Base-by-base conservation (phyloP, 805 yeast genomes). In the Vanderwaltozyma yarrowii region DNA sequence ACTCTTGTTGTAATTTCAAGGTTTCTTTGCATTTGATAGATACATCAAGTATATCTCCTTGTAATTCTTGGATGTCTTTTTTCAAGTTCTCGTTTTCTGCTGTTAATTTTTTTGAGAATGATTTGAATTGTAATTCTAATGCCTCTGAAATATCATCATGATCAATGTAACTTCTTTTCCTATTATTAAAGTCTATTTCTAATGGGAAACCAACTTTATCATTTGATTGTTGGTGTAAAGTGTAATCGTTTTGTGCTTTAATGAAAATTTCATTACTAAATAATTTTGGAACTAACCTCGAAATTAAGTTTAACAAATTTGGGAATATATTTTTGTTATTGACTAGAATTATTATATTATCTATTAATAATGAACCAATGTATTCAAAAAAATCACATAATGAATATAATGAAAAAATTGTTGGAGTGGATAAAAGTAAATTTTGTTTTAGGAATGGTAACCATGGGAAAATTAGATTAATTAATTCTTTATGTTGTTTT, bases 381-480 rank as follows among this genome's bases (percentile, higher is more conserved):
- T 2, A 18, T 31, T 36, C 39, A 18, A 36, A 23, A 6, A 31
- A 9, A 7, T 36, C 27, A 6, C 24, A n/a, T 25, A 31, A 20
- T 20, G 13, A 4, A 30, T 17, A 16, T 7, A 17, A 11, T 17
- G 13, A 10, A 17, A 28, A 11, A n/a, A 6, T 6, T 7, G 30
- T 20, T 11, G 26, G 4, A 20, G 19, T 17, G 2, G 31, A 12
- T 30, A 30, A 16, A 6, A 35, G n/a, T 13, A 30, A 30, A 18
- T 35, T 35, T 17, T 35, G 38, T 14, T 30, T 35, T 33, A 59
- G 40, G 9, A 39, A 35, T 10, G 52, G 41, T 27, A 59, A 42
- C 64, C 64, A 59, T 4, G 62, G 62, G 30, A 52, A 59, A 6
- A 58, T 47, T 23, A 45, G 30, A 32, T 45, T 28, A 16, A 45